Evolutionary conservation across 2,329 filamentous ascomycete species (phyloP), one percentile per base, ranked within the genome.

Genomic region (Claviceps monticola): DNA sequence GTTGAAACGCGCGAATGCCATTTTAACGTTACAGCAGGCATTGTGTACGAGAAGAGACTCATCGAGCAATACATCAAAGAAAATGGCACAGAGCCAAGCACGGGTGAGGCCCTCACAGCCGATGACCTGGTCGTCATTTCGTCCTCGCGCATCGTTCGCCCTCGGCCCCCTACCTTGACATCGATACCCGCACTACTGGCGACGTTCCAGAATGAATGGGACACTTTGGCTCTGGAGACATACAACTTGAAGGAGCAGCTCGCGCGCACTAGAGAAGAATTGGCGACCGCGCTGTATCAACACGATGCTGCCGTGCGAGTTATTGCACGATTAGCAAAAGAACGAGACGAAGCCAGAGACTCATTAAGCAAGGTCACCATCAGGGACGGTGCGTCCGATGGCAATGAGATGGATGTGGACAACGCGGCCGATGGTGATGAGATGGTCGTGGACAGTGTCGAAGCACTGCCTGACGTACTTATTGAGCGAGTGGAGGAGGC

Each of bases 181-280:
- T 98, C 93, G 39, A 95, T 98, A 64, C 93, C 93, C 21, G 89
- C 93, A 17, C 80, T 98, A 52, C 84, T 98, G 52, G 86, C 88
- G 48, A 86, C 90, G 41, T 97, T 98, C 68, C 93, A 98, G 68
- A 95, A 95, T 67, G 93, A 98, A 75, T 98, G 93, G 93, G 93
- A 98, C 66, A 84, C 90, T 8, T 73, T 96, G 45, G 88, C 91
- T 13, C 74, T 97, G 38, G 93, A 98, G 71, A 87, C 88, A 49
- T 96, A 89, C 67, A 93, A 88, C 59, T 73, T 97, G 54, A 85
- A 87, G 70, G 87, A 96, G 67, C 88, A 95, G 64, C 75, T 98
- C 56, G 78, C 84, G 49, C 87, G 95, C 65, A 95, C 90, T 43
- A 78, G 91, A 58, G 90, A 96, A 70, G 93, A 98, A 72, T 80